Evolutionary conservation across 1,139 yeast genomes (phyloP), one percentile per base, ranked within the genome.

Genomic region (Suhomyces yuchorum): DNA sequence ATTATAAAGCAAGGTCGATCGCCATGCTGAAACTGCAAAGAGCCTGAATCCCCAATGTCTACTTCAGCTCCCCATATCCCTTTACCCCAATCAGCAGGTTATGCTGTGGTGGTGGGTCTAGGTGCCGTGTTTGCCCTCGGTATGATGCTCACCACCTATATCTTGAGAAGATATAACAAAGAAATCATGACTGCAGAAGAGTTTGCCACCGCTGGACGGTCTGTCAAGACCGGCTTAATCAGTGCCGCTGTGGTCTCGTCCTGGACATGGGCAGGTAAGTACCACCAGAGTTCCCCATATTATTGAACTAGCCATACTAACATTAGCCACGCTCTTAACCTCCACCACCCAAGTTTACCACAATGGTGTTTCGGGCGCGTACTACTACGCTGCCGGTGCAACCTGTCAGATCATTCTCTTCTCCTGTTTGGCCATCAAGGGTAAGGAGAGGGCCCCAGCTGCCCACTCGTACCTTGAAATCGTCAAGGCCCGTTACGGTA

Each of bases 121-220:
- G 97, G 97, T 42, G 78, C 87, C 39, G 85, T 84, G 8, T 90
- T 90, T 62, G 87, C 96, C 8, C 58, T 77, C 8, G 89, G 89
- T 51, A 90, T 90, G 96, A 80, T 89, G 60, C 63, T 77, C 42
- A 84, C 88, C 48, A 88, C 96, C 0, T 80, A 70, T 52, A 73
- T 86, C 49, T 75, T 90, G 45, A 81, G 81, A 57, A 76, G 96
- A 48, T 90, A 89, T 66, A 90, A 87, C 58, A 79, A 80, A 56
- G 96, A 90, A 65, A 77, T 86, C 47, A 85, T 87, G 68, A 87
- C 95, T 8, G 91, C 96, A 1, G 96, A 90, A 71, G 96, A 88
- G 61, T 89, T 90, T 59, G 81, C 91, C 11, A 88, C 96, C 9
- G 96, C 96, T 28, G 96, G 95, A 52, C 78, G 96, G 65, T 75